phyloP scores from a whole-genome alignment of 2,329 filamentous ascomycete species.

The Neopestalotiopsis sp. region DNA sequence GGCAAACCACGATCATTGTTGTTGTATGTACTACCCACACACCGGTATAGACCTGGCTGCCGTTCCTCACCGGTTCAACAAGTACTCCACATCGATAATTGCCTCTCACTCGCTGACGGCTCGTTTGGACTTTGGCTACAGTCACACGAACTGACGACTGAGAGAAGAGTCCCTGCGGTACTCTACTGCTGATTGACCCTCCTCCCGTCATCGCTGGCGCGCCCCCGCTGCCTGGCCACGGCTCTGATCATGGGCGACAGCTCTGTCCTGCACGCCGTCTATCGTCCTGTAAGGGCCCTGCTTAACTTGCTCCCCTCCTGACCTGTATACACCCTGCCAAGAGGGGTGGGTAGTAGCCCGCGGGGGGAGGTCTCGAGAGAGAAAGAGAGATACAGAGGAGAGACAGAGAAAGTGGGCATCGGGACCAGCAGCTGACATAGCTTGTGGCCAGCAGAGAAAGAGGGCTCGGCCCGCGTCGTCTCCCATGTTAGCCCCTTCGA shows the following conservation, averaged over 20 bases:
- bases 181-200: neutral
- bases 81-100: slow-evolving; percentile 9
- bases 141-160: neutral
- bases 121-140: neutral
- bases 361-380: neutral
- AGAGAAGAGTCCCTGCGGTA: neutral
- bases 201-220: neutral
- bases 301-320: neutral
- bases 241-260: slow-evolving; percentile 2
- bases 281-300: slow-evolving; percentile 13
- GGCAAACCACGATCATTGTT: slow-evolving; percentile 10
- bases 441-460: slow-evolving; percentile 5
- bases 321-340: slow-evolving; percentile 1
- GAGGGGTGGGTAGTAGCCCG: neutral
- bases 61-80: slow-evolving; percentile 4
- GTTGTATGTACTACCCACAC: neutral
- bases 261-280: neutral
- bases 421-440: slow-evolving; percentile 1
- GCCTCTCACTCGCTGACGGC: slow-evolving; percentile 12
- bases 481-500: neutral
- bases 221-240: neutral
- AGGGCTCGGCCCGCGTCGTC: slow-evolving; percentile 16
- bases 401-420: neutral
- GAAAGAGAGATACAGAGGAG: neutral
- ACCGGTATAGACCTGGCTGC: neutral